phyloP scores from a whole-genome alignment of 441 rosid species.

The Bruguiera hainesii region DNA sequence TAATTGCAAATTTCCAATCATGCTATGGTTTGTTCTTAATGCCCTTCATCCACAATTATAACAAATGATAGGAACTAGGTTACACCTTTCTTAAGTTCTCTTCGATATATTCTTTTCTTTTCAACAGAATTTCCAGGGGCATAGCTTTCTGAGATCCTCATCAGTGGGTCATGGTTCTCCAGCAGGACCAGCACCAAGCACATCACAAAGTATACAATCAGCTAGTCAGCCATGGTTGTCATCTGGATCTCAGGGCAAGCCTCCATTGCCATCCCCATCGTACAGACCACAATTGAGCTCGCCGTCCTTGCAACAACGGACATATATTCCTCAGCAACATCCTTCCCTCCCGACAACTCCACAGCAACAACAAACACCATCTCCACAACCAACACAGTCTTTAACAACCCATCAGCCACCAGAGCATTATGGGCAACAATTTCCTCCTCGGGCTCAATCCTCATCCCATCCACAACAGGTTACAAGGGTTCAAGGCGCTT shows the following conservation, averaged over 20 bases:
- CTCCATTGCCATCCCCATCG: conserved; percentile 72
- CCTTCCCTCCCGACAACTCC: conserved; percentile 31
- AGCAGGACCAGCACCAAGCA: conserved; percentile 48
- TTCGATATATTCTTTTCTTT: background rate
- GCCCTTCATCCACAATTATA: background rate
- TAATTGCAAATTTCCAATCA: background rate
- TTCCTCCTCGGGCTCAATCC: conserved; percentile 49
- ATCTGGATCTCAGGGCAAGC: conserved; percentile 74
- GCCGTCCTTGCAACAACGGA: conserved; percentile 69
- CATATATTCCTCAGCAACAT: conserved; percentile 59
- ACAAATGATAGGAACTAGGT: background rate
- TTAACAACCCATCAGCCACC: conserved; percentile 48
- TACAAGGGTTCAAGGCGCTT: conserved; percentile 37
- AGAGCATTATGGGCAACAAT: conserved; percentile 51
- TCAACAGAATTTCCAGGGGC: conserved; percentile 70
- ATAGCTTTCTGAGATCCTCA: conserved; percentile 56
- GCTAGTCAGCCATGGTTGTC: conserved; percentile 83
- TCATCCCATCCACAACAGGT: conserved; percentile 60
- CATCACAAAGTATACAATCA: conserved; percentile 51
- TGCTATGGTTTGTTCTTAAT: background rate
- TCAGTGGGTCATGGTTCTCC: conserved; percentile 46
- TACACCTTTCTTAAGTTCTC: background rate
- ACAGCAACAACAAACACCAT: conserved; percentile 49
- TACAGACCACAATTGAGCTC: conserved; percentile 60
- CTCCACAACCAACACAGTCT: conserved; percentile 54